Base-by-base conservation (phyloP, 352 stramenopile species). In the Globisporangium cederbergense region DNA sequence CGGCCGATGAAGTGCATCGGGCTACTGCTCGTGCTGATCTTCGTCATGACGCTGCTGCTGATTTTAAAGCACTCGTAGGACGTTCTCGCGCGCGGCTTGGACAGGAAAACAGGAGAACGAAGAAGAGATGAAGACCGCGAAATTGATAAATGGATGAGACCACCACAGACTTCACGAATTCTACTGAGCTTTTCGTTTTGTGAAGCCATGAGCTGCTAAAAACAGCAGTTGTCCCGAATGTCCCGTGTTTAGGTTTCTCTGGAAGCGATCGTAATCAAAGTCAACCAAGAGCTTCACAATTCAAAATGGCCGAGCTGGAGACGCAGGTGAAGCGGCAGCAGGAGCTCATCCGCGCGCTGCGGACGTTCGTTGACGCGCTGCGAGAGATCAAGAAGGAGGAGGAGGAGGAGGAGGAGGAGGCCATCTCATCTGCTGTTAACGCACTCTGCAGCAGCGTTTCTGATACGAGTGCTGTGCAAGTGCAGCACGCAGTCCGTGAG, bases 1-100 rank as follows among this genome's bases (percentile, higher is more conserved):
- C 84, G 98, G 16, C 96, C 97, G 20, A 96, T 99, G 84, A 97
- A 97, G 70, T 98, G 92, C 72, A 98, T 98, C 65, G 87, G 79
- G 2, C 67, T 98, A 50, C 80, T 98, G 30, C 78, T 98, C 30
- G 74, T 97, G 38, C 78, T 98, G 65, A 98, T 98, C 74, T 91
- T 95, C 64, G 72, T 98, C 66, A 97, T 98, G 88, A 90, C 95
- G 42, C 74, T 91, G 57, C 79, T 98, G 57, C 80, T 98, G 58
- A 82, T 97, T 63, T 76, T 97, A 40, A 97, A 98, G 71, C 84
- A 97, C 73, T 88, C 86, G 81, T 90, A 91, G 49, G 6, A 51
- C 13, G 40, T 34, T 9, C 30, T 40, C 7, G 22, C 8, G 20
- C 40, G 11, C n/a, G 18, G 18, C 14, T 34, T 8, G n/a, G 34